These are phyloP conservation scores for Citrus sp. DNA, from an alignment of 345 rosid genomes.

Conservation along the genomic window DNA sequence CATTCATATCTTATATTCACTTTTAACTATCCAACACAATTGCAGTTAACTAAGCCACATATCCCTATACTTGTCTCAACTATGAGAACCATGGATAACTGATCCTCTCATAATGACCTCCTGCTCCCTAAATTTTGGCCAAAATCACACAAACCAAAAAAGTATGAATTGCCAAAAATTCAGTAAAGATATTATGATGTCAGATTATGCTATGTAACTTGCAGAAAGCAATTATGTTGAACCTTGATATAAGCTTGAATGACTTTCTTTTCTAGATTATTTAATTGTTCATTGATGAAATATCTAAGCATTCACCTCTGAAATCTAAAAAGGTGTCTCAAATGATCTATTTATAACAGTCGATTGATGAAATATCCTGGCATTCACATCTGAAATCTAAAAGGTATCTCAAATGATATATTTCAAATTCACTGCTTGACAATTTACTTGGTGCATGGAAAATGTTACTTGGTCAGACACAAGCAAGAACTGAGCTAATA, in stretches of 20 bases:
- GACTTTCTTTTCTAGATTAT: not conserved
- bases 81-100: not conserved
- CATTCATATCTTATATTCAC: constrained; percentile 1
- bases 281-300: not conserved
- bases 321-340: not conserved
- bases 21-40: not conserved
- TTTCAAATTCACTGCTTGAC: not conserved
- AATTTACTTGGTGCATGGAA: not conserved
- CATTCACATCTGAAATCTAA: not conserved
- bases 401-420: not conserved
- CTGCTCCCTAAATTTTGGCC: not conserved
- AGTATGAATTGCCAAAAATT: not conserved
- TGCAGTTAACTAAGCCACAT: not conserved
- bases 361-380: not conserved
- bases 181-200: not conserved
- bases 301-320: not conserved
- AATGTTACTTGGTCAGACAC: not conserved
- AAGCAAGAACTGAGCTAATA: not conserved
- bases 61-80: not conserved
- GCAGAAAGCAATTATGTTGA: not conserved
- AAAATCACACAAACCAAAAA: not conserved
- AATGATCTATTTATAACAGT: not conserved
- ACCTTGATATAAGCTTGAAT: not conserved
- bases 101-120: not conserved
- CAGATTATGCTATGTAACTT: not conserved